phyloP scores from a whole-genome alignment of 176 grass and related monocot species.

The Ampelocalamus luodianensis region DNA sequence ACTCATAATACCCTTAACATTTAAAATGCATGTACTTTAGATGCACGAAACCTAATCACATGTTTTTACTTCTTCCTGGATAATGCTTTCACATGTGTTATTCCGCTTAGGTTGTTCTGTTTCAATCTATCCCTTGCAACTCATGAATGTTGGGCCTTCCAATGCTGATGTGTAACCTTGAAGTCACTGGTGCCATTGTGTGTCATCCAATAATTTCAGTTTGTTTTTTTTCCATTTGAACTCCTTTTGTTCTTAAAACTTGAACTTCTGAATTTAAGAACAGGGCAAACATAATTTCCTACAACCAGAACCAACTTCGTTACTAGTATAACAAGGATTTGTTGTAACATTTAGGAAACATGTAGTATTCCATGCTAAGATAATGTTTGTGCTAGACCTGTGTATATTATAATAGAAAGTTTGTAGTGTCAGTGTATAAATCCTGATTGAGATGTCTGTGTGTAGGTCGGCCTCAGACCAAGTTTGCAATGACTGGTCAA shows the following conservation, averaged over 20 bases:
- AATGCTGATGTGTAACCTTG: neutral
- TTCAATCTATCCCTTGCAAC: neutral
- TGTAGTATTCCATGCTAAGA: neutral
- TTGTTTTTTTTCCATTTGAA: neutral
- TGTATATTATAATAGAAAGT: neutral
- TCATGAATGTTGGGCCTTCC: neutral
- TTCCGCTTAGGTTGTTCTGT: neutral
- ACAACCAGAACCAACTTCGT: neutral
- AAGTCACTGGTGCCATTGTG: neutral
- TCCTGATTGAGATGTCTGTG: neutral
- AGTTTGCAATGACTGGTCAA: neutral
- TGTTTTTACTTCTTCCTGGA: neutral
- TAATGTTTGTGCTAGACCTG: neutral
- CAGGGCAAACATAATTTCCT: neutral
- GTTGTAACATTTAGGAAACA: conserved; percentile 1
- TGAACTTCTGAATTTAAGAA: neutral
- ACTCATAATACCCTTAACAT: neutral
- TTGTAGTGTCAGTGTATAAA: neutral
- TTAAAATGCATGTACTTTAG: neutral
- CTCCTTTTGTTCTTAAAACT: conserved; percentile 1
- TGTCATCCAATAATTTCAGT: neutral
- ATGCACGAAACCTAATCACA: neutral
- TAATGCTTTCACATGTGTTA: neutral
- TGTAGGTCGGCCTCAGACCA: neutral
- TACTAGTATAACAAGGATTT: neutral